phyloP scores from a whole-genome alignment of 495 filamentous ascomycete genomes.

The Annulohypoxylon maeteangense region DNA sequence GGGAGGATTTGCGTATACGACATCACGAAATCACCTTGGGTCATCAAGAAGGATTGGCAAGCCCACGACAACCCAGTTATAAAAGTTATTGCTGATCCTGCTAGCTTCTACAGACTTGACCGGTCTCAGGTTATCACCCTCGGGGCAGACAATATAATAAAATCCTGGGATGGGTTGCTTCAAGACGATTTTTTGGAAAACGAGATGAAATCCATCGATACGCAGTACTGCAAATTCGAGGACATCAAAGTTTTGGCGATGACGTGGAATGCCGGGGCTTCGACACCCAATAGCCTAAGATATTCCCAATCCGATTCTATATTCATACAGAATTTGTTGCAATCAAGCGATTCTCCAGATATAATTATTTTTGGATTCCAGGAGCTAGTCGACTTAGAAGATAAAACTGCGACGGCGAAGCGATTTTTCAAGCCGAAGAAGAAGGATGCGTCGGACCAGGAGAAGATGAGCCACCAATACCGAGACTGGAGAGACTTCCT shows the following conservation, averaged over 20 bases:
- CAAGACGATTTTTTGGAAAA: slow-evolving; percentile 92
- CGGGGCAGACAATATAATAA: slow-evolving; percentile 85
- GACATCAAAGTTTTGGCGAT: slow-evolving; percentile 80
- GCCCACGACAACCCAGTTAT: slow-evolving; percentile 86
- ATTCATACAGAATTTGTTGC: slow-evolving; percentile 81
- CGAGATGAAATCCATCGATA: slow-evolving; percentile 85
- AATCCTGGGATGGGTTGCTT: slow-evolving; percentile 92
- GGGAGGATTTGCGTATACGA: slow-evolving; percentile 98
- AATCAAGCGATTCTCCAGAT: slow-evolving; percentile 79
- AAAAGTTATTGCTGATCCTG: slow-evolving; percentile 78
- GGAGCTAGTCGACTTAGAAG: slow-evolving; percentile 94
- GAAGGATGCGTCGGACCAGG: slow-evolving; percentile 88
- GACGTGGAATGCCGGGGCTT: slow-evolving; percentile 97
- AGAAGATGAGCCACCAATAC: slow-evolving; percentile 97
- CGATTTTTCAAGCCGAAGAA: slow-evolving; percentile 83
- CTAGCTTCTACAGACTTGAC: slow-evolving; percentile 87
- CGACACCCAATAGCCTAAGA: slow-evolving; percentile 82
- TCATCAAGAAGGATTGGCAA: slow-evolving; percentile 91
- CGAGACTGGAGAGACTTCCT: slow-evolving; percentile 94
- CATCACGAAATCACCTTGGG: slow-evolving; percentile 82
- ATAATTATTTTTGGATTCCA: slow-evolving; percentile 97
- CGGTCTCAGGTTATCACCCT: slow-evolving; percentile 88
- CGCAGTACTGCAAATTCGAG: slow-evolving; percentile 84
- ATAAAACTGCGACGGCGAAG: slow-evolving; percentile 97
- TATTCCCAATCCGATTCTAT: slow-evolving; percentile 70